Base-by-base conservation (phyloP, 2,329 filamentous ascomycete genomes). In the Plenodomus lindquistii region DNA sequence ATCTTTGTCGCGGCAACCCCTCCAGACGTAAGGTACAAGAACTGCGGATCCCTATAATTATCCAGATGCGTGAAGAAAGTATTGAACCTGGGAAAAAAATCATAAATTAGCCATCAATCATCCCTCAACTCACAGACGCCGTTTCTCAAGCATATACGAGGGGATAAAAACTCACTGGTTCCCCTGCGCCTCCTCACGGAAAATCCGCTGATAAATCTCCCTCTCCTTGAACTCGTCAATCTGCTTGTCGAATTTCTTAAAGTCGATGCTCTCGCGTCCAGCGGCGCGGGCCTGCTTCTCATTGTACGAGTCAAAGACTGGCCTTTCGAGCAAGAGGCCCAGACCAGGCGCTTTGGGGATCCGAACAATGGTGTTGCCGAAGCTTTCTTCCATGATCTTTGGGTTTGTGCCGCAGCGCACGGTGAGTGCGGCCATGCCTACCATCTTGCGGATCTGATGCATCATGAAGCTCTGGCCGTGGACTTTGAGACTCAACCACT, bases 391-490 rank as follows among this genome's bases (percentile, higher is more conserved):
- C 59, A 99, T 89, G 21, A 88, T 83, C 10, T 82, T 76, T 3
- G 85, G 78, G 3, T 88, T 80, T n/a, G 86, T 86, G 42, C 91
- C 94, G 70, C 89, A 95, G 31, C 94, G 86, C 6, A 95, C 87
- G 5, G 93, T 79, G 51, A 99, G 79, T 27, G 90, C 85, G 8
- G 85, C 90, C 87, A 99, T 91, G 47, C 89, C 91, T 15, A 99
- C 90, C 94, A 99, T 97, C 76, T 97, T 99, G 66, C 94, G 87
- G 73, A 99, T 99, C 77, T 99, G 94, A 74, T 99, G 94, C 94
- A 99, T 99, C 94, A 99, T 99, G 81, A 99, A 99, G 67, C 88
- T 93, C 74, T 99, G 94, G 0, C 94, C 94, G 73, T 99, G 94
- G 19, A 99, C 92, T 71, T 96, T 96, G 59, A 97, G 80, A 37